phyloP scores from a whole-genome alignment of 192 early-diverging fungal genomes.

The Gonapodya prolifera region DNA sequence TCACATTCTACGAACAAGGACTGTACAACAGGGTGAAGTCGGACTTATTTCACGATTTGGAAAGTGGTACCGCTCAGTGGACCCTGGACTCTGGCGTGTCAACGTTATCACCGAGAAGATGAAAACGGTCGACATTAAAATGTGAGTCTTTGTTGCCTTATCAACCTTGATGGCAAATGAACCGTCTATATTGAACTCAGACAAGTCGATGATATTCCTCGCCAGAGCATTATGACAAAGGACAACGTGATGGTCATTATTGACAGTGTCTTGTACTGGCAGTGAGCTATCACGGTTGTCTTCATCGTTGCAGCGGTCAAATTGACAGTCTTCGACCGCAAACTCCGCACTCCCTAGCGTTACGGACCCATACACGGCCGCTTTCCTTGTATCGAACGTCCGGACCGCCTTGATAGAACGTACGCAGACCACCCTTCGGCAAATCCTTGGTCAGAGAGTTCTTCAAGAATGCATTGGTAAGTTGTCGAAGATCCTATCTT shows the following conservation, averaged over 20 bases:
- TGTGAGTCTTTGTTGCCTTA: too few species aligned
- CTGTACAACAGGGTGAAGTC: not conserved
- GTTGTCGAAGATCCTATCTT: conserved; percentile 20
- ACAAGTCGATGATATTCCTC: conserved; percentile 48
- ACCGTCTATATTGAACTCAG: too few species aligned
- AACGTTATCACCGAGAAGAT: conserved; percentile 28
- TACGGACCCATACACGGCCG: conserved; percentile 62
- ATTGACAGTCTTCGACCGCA: too few species aligned
- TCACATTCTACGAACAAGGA: not conserved
- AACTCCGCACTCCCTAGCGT: too few species aligned
- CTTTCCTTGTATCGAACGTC: conserved; percentile 74
- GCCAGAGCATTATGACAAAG: conserved; percentile 72
- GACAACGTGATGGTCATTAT: conserved; percentile 80
- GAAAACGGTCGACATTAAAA: conserved; percentile 36
- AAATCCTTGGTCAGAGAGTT: conserved; percentile 65
- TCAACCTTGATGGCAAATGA: too few species aligned
- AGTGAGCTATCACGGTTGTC: too few species aligned
- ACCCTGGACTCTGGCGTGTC: conserved; percentile 30
- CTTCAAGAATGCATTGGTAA: conserved; percentile 84
- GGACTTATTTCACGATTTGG: not conserved
- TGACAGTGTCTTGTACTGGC: too few species aligned
- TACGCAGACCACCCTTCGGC: conserved; percentile 80
- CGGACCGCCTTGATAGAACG: conserved; percentile 66
- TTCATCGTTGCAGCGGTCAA: too few species aligned
- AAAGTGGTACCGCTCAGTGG: conserved; percentile 18